phyloP scores from a whole-genome alignment of 1,284 basidiomycete genomes.

The Sanguinoderma infundibulare region DNA sequence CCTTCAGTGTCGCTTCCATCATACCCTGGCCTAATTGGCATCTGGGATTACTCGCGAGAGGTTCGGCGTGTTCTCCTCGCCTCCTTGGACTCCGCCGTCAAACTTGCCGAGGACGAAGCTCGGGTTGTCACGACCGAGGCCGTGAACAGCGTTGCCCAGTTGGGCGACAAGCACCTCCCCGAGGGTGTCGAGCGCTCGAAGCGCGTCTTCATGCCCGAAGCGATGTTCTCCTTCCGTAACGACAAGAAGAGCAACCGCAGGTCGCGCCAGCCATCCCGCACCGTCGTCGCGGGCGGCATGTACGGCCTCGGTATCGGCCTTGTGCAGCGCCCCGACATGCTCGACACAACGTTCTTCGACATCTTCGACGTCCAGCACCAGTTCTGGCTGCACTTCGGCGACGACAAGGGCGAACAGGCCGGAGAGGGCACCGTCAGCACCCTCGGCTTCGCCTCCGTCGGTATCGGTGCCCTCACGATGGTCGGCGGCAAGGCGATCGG shows the following conservation, averaged over 20 bases:
- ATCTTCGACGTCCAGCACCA: constrained; percentile 90
- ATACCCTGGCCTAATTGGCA: constrained; percentile 86
- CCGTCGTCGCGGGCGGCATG: constrained; percentile 72
- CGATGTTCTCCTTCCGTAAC: constrained; percentile 84
- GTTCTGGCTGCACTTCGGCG: constrained; percentile 68
- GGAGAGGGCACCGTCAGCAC: constrained; percentile 68
- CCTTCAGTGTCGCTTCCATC: constrained; percentile 66
- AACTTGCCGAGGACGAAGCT: constrained; percentile 85
- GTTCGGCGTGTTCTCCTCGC: constrained; percentile 82
- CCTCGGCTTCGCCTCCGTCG: constrained; percentile 76
- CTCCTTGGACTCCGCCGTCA: constrained; percentile 85
- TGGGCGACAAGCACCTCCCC: constrained; percentile 85
- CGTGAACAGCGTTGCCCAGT: constrained; percentile 69
- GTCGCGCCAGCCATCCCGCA: constrained; percentile 47
- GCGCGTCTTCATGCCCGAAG: constrained; percentile 92
- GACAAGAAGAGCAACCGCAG: constrained; percentile 53
- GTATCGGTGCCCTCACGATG: constrained; percentile 88
- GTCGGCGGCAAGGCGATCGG: constrained; percentile 84
- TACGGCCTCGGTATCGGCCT: constrained; percentile 80
- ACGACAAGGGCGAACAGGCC: constrained; percentile 43
- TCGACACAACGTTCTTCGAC: constrained; percentile 79
- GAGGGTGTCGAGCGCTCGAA: constrained; percentile 79
- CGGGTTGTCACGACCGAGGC: constrained; percentile 71
- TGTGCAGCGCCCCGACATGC: constrained; percentile 68
- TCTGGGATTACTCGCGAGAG: constrained; percentile 91